Evolutionary conservation across 2,329 filamentous ascomycete genomes (phyloP), one percentile per base, ranked within the genome.

Genomic region (Aspergillus sp.): DNA sequence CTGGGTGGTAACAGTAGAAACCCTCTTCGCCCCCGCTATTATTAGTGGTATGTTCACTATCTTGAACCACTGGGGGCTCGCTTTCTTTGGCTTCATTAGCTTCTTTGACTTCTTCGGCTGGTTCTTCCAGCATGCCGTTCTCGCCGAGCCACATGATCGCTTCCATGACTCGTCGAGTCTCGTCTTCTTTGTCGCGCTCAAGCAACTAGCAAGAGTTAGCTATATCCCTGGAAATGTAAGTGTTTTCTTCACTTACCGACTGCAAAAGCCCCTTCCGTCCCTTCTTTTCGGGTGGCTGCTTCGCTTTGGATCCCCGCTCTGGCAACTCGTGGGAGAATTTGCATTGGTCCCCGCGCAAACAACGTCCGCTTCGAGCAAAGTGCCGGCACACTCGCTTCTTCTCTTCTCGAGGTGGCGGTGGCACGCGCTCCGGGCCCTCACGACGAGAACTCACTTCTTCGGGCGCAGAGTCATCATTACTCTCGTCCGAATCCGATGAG

Each of bases 181-280:
- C 66, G 28, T 73, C 69, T 43, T 68, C 63, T 40, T 64, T 62
- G 52, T 73, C 66, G 39, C 64, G 66, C 30, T 64, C 66, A 34
- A 73, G 51, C 43, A 74, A 62, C 66, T 71, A 40, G 26, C 8
- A 28, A 3, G 9, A 5, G 38, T 52, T 44, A 52, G 50, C 13
- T 6, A 35, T 9, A 19, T 6, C 30, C n/a, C 10, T 29, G 28
- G 11, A 29, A 35, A 27, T 11, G 7, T 27, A 27, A 33, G 28
- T 27, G 27, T 4, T 7, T 12, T 27, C 26, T 40, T 31, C 33
- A 62, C 67, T 57, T 49, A 72, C 69, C 45, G 67, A 60, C 48
- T 73, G 67, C 42, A 67, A 66, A 40, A 75, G 57, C 28, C 69
- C 66, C 52, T 72, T 69, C 45, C 68, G 56, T 47, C 49, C 58